Base-by-base conservation (phyloP, 352 stramenopile species). In the Phytophthora fragariae region DNA sequence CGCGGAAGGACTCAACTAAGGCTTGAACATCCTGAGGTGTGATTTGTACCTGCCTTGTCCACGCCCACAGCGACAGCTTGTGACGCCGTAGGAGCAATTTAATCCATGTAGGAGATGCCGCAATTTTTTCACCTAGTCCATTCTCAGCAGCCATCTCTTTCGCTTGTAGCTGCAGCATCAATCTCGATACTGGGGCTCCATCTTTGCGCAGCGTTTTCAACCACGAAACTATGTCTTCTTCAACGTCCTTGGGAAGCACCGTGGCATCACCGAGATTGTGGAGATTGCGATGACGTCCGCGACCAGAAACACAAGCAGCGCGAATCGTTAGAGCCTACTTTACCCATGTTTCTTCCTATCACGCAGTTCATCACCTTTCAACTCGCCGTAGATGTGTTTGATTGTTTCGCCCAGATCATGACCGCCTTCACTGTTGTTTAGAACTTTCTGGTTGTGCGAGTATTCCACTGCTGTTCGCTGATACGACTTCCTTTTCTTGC, bases 401-500 rank as follows among this genome's bases (percentile, higher is more conserved):
- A 53, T 53, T 10, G 46, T 53, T 5, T 19, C n/a, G 7, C 29
- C 46, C 17, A 53, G 46, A 27, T 21, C 17, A 17, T 53, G 46
- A 17, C 46, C 19, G 39, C 4, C 39, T 53, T 53, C 46, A 4
- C 3, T 53, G n/a, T 24, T 29, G 10, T 11, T 53, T 15, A 29
- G 17, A 53, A 53, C 46, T 27, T 53, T n/a, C 46, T 53, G n/a
- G 1, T 53, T 53, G 46, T 53, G 46, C 7, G 46, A 27, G 17
- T 53, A 53, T 14, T 27, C 31, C 31, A 60, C 12, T 9, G 27
- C 14, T 12, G 31, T 46, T 19, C 54, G 27, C 14, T 60, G 54
- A 15, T 60, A 46, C 53, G 9, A 44, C 17, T 46, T 47, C 31
- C 17, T 5, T 17, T 60, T 60, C 54, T 60, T 46, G 31, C 54